Conservation (phyloP, 2,329 filamentous ascomycete species). For the Xylariales sp. region DNA sequence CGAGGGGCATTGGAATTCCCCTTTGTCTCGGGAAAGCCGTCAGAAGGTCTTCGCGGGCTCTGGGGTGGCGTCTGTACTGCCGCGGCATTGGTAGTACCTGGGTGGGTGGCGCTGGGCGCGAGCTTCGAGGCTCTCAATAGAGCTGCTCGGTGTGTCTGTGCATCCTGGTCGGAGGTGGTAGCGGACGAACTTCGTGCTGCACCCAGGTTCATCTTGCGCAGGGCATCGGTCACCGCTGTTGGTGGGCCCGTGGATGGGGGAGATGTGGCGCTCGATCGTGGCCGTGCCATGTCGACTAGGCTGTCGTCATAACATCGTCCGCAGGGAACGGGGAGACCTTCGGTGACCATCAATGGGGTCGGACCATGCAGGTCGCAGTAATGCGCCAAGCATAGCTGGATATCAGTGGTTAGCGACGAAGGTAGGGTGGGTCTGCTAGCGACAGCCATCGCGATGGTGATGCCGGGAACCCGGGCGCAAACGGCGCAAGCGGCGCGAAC, state of each 20-base stretch:
- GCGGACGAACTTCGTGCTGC: conserved; percentile 57
- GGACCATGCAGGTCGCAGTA: conserved; percentile 78
- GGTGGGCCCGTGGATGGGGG: conserved; percentile 50
- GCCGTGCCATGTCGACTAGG: conserved; percentile 51
- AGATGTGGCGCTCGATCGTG: conserved; percentile 55
- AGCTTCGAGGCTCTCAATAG: conserved; percentile 55
- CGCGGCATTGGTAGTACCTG: conserved; percentile 49
- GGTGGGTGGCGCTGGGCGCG: background rate
- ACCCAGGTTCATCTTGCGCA: conserved; percentile 60
- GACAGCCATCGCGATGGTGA: conserved; percentile 42
- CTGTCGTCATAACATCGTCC: conserved; percentile 66
- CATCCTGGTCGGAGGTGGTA: conserved; percentile 59
- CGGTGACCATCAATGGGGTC: conserved; percentile 76
- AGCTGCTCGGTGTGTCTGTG: conserved; percentile 56
- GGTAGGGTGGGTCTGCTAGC: conserved; percentile 41
- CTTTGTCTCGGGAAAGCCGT: conserved; percentile 44
- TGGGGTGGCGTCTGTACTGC: conserved; percentile 68
- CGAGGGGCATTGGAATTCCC: conserved; percentile 46
- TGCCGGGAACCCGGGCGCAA: conserved; percentile 27
- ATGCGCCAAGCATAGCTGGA: conserved; percentile 76
- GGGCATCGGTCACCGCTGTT: conserved; percentile 58
- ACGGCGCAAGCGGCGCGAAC: conserved; percentile 18
- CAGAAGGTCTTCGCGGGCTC: conserved; percentile 61
- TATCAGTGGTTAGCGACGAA: conserved; percentile 54
- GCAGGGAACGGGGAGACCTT: conserved; percentile 72